A percentile compares a stretch with the other conserved stretches of the same genome.
These are phyloP conservation scores for Penicillium sp. DNA, from an alignment of 2,329 filamentous ascomycete genomes.

Conservation along the genomic window DNA sequence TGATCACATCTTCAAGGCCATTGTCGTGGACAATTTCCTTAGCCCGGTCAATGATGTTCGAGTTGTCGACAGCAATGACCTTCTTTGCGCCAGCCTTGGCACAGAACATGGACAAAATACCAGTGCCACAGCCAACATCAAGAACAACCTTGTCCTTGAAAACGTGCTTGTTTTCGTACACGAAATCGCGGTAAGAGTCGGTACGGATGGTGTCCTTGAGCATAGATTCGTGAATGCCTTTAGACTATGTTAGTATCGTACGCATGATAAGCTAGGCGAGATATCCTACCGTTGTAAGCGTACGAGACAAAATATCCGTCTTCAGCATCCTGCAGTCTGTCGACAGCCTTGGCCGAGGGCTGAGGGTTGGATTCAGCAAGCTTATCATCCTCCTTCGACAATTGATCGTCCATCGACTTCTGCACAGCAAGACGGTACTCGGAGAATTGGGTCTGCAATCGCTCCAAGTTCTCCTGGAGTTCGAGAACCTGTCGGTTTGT, in stretches of 20 bases:
- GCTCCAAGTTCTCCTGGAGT: constrained; percentile 61
- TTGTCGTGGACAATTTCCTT: constrained; percentile 82
- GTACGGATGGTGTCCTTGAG: constrained; percentile 86
- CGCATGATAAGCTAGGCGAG: neutral
- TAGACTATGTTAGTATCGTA: constrained; percentile 6
- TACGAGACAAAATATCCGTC: constrained; percentile 65
- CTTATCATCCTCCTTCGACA: constrained; percentile 56
- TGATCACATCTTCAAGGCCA: constrained; percentile 69
- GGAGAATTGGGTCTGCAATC: constrained; percentile 60
- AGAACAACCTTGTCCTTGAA: constrained; percentile 84
- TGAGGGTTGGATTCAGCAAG: constrained; percentile 26
- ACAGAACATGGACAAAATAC: constrained; percentile 92
- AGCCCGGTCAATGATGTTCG: constrained; percentile 82
- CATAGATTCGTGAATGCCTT: constrained; percentile 94
- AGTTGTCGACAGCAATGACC: constrained; percentile 90
- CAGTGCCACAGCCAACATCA: constrained; percentile 82
- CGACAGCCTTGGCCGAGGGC: constrained; percentile 25
- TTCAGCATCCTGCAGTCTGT: constrained; percentile 52
- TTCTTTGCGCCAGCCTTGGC: constrained; percentile 81
- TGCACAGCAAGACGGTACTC: constrained; percentile 65
- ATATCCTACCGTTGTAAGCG: constrained; percentile 61
- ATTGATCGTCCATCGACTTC: constrained; percentile 64
- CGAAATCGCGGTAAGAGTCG: constrained; percentile 90
- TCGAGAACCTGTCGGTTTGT: constrained; percentile 54
- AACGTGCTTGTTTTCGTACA: constrained; percentile 84